Conservation (phyloP, 163 green algal genomes). For the Chlamydomonas reinhardtii region DNA sequence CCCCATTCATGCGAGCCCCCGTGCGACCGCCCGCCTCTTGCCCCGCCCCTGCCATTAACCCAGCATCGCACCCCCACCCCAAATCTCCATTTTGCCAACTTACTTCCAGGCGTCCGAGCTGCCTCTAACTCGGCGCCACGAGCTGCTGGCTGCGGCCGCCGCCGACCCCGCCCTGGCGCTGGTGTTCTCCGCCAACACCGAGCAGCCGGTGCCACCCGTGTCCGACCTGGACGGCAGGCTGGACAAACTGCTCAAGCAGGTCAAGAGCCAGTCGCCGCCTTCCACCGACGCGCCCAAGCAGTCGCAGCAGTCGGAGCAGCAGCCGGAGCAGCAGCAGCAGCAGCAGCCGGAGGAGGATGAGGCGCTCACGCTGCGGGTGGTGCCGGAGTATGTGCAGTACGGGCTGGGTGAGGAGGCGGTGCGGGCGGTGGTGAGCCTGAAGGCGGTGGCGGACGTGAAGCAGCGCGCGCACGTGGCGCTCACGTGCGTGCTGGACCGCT, state of each 20-base stretch:
- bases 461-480: slow-evolving; percentile 44
- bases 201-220: neutral
- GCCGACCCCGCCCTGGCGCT: neutral
- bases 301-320: neutral
- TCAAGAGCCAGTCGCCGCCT: neutral
- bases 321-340: slow-evolving; percentile 70
- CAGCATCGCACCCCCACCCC: too few relatives aligned
- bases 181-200: neutral
- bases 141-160: neutral
- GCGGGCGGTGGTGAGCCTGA: slow-evolving; percentile 25
- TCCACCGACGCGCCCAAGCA: neutral
- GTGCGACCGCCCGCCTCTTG: too few relatives aligned
- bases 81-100: neutral
- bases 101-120: slow-evolving; percentile 4
- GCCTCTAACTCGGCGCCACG: slow-evolving; percentile 1
- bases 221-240: neutral
- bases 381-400: slow-evolving; percentile 78
- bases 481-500: slow-evolving; percentile 59
- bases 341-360: slow-evolving; percentile 34
- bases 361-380: slow-evolving; percentile 61
- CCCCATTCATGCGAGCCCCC: too few relatives aligned
- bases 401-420: slow-evolving; percentile 46
- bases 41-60: too few relatives aligned
- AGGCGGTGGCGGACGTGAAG: slow-evolving; percentile 13
- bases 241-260: neutral